A percentile compares a stretch with the other conserved stretches of the same genome.
Conservation (phyloP, 192 early-diverging fungal species). For the Coemansia umbellata region DNA sequence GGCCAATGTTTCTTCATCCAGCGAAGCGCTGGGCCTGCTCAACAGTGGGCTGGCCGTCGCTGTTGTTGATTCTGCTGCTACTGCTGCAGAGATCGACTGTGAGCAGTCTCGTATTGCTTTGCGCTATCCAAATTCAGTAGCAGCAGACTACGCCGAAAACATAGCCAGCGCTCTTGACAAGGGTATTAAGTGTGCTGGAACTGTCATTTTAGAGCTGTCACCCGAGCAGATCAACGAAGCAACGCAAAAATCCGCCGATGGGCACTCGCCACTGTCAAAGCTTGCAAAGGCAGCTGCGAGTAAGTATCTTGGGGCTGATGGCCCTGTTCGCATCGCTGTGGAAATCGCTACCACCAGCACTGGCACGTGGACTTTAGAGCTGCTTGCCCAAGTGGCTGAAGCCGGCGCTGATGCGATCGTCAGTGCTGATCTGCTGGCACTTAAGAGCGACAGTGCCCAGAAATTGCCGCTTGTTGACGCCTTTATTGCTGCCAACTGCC, state of each 20-base stretch:
- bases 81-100: background rate
- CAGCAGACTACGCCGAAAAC: background rate
- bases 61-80: constrained; percentile 6
- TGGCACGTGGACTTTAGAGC: constrained; percentile 25
- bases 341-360: constrained; percentile 8
- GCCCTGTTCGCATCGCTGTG: constrained; percentile 42
- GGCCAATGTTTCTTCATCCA: constrained; percentile 10
- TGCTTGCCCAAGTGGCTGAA: constrained; percentile 10
- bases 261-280: constrained; percentile 2
- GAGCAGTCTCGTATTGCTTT: constrained; percentile 34
- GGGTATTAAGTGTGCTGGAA: constrained; percentile 23
- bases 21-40: constrained; percentile 25
- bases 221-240: constrained; percentile 24
- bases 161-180: constrained; percentile 9
- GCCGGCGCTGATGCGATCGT: constrained; percentile 26
- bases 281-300: constrained; percentile 15
- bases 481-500: constrained; percentile 22
- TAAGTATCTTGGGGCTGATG: constrained; percentile 11
- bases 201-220: constrained; percentile 28
- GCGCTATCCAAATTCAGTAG: constrained; percentile 5
- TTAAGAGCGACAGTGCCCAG: constrained; percentile 1
- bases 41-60: constrained; percentile 40
- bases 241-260: background rate
- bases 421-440: constrained; percentile 13
- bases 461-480: constrained; percentile 22